Evolutionary conservation across 1,284 basidiomycete genomes (phyloP).

Genomic region (Vanrija sp.): DNA sequence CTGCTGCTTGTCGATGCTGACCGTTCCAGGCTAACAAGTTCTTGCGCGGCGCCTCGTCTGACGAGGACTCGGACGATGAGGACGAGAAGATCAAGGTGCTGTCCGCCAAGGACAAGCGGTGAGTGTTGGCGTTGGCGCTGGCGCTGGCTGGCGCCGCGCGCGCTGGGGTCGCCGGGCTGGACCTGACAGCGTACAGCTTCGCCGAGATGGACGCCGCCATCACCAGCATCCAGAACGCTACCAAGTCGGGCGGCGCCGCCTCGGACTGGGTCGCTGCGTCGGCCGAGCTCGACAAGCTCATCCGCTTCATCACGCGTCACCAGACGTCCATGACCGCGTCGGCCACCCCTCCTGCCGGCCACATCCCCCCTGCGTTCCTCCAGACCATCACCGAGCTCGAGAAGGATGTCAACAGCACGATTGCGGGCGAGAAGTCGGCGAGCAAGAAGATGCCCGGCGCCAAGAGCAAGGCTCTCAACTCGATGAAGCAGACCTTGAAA

Average conservation of each 20-base stretch:
- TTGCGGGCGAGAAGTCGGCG: conserved; percentile 77
- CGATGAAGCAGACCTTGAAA: conserved; percentile 88
- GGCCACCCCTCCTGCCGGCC: conserved; percentile 65
- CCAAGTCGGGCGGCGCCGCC: conserved; percentile 57
- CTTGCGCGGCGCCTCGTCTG: conserved; percentile 43
- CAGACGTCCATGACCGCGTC: conserved; percentile 55
- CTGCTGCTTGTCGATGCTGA: neutral
- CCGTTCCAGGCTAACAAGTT: conserved; percentile 35
- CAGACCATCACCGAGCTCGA: conserved; percentile 75
- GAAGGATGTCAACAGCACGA: conserved; percentile 65
- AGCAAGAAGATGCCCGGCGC: conserved; percentile 96
- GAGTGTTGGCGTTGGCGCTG: conserved; percentile 3
- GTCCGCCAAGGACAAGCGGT: conserved; percentile 50
- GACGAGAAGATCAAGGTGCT: conserved; percentile 46
- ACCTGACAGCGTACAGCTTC: conserved; percentile 28
- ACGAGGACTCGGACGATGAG: conserved; percentile 47
- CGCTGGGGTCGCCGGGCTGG: neutral
- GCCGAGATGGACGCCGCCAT: conserved; percentile 60
- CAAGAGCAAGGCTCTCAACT: conserved; percentile 90
- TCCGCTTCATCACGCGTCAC: conserved; percentile 84
- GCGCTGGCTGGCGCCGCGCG: neutral
- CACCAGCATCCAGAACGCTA: conserved; percentile 86
- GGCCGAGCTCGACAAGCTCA: conserved; percentile 92
- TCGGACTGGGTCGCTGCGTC: conserved; percentile 95
- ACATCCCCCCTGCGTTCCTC: conserved; percentile 83